Percentiles rank a stretch among this genome's conserved stretches.
These are phyloP conservation scores for Omphalotus olearius DNA, from an alignment of 1,284 basidiomycete genomes.

Conservation along the genomic window DNA sequence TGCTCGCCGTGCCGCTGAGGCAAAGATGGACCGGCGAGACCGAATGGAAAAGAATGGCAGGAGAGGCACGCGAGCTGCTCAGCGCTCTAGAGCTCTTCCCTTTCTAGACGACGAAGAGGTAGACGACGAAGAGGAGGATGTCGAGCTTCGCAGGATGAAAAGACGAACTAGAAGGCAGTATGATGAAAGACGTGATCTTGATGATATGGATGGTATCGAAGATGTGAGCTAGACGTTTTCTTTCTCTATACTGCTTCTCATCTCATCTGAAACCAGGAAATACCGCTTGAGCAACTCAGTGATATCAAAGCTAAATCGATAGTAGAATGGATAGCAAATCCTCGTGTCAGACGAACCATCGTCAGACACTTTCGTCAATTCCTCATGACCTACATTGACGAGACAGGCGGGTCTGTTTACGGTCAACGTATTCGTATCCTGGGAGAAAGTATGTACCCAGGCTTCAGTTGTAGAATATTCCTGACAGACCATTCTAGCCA, in stretches of 20 bases:
- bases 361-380: constrained; percentile 93
- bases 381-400: constrained; percentile 93
- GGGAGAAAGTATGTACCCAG: constrained; percentile 77
- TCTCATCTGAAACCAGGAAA: constrained; percentile 52
- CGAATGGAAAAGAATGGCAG: constrained; percentile 64
- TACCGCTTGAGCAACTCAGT: constrained; percentile 93
- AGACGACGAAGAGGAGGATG: constrained; percentile 46
- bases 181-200: constrained; percentile 81
- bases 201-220: constrained; percentile 82
- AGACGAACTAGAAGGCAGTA: constrained; percentile 80
- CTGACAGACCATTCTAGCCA: constrained; percentile 49
- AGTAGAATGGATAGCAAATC: constrained; percentile 94
- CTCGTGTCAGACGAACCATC: constrained; percentile 87
- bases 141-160: constrained; percentile 67
- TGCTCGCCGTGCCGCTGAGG: constrained; percentile 82
- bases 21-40: constrained; percentile 87
- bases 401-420: constrained; percentile 89
- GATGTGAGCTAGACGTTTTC: constrained; percentile 49
- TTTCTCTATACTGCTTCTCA: constrained; percentile 4
- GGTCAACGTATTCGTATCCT: constrained; percentile 91
- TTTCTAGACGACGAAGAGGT: constrained; percentile 75
- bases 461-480: not conserved
- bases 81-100: constrained; percentile 76
- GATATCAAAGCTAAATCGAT: constrained; percentile 98
- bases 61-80: constrained; percentile 64